A percentile compares a stretch with the other conserved stretches of the same genome.
Conservation (phyloP, 306 rosid species). For the Lagenaria siceraria region DNA sequence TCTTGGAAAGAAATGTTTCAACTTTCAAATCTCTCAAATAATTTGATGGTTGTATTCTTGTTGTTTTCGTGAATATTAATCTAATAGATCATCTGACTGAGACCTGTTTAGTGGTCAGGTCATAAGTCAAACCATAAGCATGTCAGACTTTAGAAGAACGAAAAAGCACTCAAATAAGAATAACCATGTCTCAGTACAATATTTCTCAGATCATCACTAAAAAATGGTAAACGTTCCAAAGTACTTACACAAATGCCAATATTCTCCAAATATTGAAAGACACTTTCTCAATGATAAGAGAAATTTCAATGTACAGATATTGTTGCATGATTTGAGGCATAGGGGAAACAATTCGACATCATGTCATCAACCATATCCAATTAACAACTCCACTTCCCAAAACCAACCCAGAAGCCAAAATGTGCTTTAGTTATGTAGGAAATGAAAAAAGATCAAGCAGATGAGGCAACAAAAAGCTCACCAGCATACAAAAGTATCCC, state of each 20-base stretch:
- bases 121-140: background rate
- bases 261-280: background rate
- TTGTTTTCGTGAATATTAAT: background rate
- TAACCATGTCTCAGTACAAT: background rate
- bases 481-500: constrained; percentile 35
- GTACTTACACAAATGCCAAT: background rate
- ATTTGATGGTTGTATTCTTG: background rate
- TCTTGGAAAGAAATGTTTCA: background rate
- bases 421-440: background rate
- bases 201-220: background rate
- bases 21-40: background rate
- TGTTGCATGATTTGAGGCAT: background rate
- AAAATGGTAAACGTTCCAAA: background rate
- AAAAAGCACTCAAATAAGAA: background rate
- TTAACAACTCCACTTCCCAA: background rate
- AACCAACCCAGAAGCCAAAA: background rate
- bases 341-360: background rate
- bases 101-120: background rate
- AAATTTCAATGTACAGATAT: background rate
- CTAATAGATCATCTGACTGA: background rate
- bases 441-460: background rate
- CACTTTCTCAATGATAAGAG: background rate
- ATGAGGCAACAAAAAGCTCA: background rate
- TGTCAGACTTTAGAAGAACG: background rate
- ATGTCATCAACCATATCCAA: background rate